Evolutionary conservation across 2,329 filamentous ascomycete genomes (phyloP).

Genomic region (Phyllosticta citribraziliensis): DNA sequence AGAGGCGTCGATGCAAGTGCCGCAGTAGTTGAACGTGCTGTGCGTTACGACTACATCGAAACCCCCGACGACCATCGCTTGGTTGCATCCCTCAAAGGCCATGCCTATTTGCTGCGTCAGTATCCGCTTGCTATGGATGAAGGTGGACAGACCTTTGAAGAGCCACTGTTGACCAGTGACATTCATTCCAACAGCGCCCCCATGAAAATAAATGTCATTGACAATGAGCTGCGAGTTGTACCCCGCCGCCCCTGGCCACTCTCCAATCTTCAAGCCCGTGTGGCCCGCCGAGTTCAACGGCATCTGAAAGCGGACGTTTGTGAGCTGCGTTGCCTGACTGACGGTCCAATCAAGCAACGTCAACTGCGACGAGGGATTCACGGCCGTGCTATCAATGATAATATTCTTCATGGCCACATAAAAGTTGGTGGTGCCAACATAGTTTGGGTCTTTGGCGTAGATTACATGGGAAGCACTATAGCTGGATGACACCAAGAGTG

Average conservation of each 20-base stretch:
- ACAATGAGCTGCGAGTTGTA: slow-evolving; percentile 19
- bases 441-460: slow-evolving; percentile 14
- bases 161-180: slow-evolving; percentile 27
- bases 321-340: slow-evolving; percentile 19
- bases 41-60: slow-evolving; percentile 5
- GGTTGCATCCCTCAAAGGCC: slow-evolving; percentile 7
- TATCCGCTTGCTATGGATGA: slow-evolving; percentile 20
- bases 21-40: slow-evolving; percentile 2
- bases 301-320: slow-evolving; percentile 26
- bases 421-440: slow-evolving; percentile 17
- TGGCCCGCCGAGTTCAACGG: slow-evolving; percentile 23
- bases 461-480: slow-evolving; percentile 10
- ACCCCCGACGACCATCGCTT: neutral
- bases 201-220: slow-evolving; percentile 6
- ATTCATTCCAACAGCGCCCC: slow-evolving; percentile 19
- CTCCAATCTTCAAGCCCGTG: slow-evolving; percentile 27
- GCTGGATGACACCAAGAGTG: neutral
- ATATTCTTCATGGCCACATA: slow-evolving; percentile 20
- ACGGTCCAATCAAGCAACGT: slow-evolving; percentile 20
- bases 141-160: slow-evolving; percentile 20
- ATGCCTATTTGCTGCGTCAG: slow-evolving; percentile 33
- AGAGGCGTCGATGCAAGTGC: neutral
- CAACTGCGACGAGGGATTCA: slow-evolving; percentile 12
- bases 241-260: slow-evolving; percentile 17
- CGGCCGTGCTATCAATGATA: slow-evolving; percentile 18